Conservation (phyloP, 2,329 filamentous ascomycete genomes). For the Drechslerella stenobrocha region DNA sequence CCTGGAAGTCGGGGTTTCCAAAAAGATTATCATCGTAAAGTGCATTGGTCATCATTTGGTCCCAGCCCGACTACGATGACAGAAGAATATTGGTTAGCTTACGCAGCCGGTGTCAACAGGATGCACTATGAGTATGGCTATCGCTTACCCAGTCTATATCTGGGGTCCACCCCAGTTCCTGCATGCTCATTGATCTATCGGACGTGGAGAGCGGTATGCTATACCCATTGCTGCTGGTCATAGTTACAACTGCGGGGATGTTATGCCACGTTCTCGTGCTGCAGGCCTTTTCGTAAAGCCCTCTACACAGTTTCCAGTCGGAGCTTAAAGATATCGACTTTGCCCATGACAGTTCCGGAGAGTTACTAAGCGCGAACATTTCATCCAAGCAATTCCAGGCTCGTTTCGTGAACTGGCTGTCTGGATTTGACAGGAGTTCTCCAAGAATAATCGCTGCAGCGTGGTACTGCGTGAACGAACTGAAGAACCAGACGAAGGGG, state of each 20-base stretch:
- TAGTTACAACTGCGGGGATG: slow-evolving; percentile 18
- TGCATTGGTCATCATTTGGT: slow-evolving; percentile 48
- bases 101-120: background rate
- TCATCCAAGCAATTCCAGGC: slow-evolving; percentile 37
- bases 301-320: slow-evolving; percentile 42
- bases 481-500: slow-evolving; percentile 44
- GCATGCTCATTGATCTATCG: slow-evolving; percentile 14
- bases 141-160: slow-evolving; percentile 45
- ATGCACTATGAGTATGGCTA: background rate
- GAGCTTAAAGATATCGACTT: slow-evolving; percentile 20
- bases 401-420: slow-evolving; percentile 33
- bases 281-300: slow-evolving; percentile 42
- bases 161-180: slow-evolving; percentile 24
- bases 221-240: slow-evolving; percentile 43
- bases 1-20: slow-evolving; percentile 42
- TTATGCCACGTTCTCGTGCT: slow-evolving; percentile 29
- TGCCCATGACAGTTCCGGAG: slow-evolving; percentile 33
- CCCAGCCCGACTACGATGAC: slow-evolving; percentile 31
- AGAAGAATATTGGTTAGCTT: background rate
- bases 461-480: slow-evolving; percentile 44
- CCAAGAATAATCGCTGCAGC: slow-evolving; percentile 40
- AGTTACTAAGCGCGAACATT: slow-evolving; percentile 42
- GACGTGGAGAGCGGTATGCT: slow-evolving; percentile 36
- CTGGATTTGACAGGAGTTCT: slow-evolving; percentile 35
- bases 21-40: slow-evolving; percentile 43